These are phyloP conservation scores for Lipomyces chichibuensis DNA, from an alignment of 805 yeast genomes.

Conservation along the genomic window DNA sequence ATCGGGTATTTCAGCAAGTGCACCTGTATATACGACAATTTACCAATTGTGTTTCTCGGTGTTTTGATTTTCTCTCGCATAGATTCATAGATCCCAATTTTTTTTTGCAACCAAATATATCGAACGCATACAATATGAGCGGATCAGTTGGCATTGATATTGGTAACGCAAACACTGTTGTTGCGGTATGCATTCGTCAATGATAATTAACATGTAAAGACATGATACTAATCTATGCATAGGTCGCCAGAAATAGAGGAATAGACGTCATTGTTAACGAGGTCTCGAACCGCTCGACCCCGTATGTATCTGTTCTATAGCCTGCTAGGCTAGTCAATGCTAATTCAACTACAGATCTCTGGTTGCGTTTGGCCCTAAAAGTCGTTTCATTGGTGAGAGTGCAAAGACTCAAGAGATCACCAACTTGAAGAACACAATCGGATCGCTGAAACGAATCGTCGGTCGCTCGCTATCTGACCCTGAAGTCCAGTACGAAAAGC, in stretches of 20 bases:
- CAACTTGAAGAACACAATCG: conserved; percentile 94
- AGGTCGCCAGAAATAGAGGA: conserved; percentile 95
- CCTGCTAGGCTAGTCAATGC: neutral
- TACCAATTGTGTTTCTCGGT: neutral
- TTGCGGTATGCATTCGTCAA: conserved; percentile 55
- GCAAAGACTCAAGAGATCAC: conserved; percentile 97
- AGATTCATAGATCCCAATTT: neutral
- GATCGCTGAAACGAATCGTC: conserved; percentile 87
- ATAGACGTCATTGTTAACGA: conserved; percentile 98
- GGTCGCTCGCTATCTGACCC: conserved; percentile 78
- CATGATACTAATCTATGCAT: neutral
- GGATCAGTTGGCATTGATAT: conserved; percentile 78
- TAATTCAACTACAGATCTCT: conserved; percentile 47
- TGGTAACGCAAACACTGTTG: conserved; percentile 91
- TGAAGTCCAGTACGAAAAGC: conserved; percentile 71
- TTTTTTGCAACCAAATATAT: neutral
- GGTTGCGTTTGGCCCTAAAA: conserved; percentile 88
- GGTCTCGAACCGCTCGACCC: conserved; percentile 97
- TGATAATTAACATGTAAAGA: neutral
- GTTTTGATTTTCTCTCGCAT: neutral
- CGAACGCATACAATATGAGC: conserved; percentile 23
- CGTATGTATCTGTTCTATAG: conserved; percentile 50
- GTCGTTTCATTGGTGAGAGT: conserved; percentile 90
- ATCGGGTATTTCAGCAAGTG: neutral
- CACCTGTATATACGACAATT: neutral